Conservation (phyloP, 164 flowering plant species). For the Aristolochia fimbriata region DNA sequence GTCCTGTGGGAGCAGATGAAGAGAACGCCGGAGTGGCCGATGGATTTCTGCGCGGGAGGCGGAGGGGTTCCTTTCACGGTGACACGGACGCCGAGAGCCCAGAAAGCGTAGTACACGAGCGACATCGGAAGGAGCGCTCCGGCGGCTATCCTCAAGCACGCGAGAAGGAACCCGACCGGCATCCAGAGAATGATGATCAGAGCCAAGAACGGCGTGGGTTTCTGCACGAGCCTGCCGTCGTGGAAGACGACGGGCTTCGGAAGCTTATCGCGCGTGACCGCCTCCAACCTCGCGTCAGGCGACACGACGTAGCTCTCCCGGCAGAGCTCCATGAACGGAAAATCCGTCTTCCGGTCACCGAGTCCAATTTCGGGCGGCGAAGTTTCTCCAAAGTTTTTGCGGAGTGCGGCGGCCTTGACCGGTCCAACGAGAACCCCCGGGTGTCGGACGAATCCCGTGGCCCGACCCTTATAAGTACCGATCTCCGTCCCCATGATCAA, state of each 20-base stretch:
- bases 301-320: constrained; percentile 35
- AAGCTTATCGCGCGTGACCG: constrained; percentile 24
- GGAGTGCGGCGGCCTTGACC: constrained; percentile 22
- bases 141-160: constrained; percentile 40
- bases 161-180: constrained; percentile 53
- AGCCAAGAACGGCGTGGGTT: constrained; percentile 60
- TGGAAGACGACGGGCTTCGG: constrained; percentile 65
- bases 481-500: constrained; percentile 23
- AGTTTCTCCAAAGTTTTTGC: constrained; percentile 16
- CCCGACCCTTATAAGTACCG: constrained; percentile 18
- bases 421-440: constrained; percentile 32
- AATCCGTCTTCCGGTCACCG: constrained; percentile 32
- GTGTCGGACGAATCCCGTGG: constrained; percentile 27
- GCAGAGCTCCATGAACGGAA: constrained; percentile 32
- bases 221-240: constrained; percentile 71
- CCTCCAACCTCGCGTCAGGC: constrained; percentile 19
- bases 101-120: constrained; percentile 32
- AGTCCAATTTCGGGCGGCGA: constrained; percentile 33
- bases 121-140: constrained; percentile 53
- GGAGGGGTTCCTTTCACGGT: constrained; percentile 49
- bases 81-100: constrained; percentile 52
- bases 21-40: constrained; percentile 34
- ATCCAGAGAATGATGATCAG: constrained; percentile 66
- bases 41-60: constrained; percentile 28
- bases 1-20: constrained; percentile 58